Base-by-base conservation (phyloP, 2,329 filamentous ascomycete species). In the Apiospora rasikravindrae region DNA sequence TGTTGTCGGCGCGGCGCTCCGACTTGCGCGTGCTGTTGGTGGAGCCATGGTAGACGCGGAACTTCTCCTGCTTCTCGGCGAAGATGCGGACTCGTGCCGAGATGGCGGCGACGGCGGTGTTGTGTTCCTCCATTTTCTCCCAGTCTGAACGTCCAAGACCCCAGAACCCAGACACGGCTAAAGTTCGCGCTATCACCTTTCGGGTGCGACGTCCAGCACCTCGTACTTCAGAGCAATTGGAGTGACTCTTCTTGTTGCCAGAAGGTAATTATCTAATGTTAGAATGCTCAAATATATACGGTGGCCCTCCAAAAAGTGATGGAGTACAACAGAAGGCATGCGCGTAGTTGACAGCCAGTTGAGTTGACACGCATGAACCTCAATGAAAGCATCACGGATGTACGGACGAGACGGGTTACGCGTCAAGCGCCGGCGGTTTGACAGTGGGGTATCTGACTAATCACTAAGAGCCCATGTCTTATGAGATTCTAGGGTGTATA, bases 11-110 rank as follows among this genome's bases (percentile, higher is more conserved):
- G 66, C 81, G 81, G 42, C 85, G 85, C 26, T 84, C 82, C 10
- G 86, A 86, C 37, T 87, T 86, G 10, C 93, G 90, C 49, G 93
- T 95, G 81, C 90, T 93, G 83, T 94, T 94, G 37, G 93, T 94
- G 0, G 91, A 90, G 73, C 93, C 93, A 82, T 95, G 93, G 76
- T 90, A 93, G 78, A 95, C 91, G n/a, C 92, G 88, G 81, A 93
- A 95, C 2, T 91, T 88, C 78, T 84, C 80, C 72, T 83, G 80
- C 10, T 76, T 78, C 2, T 80, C 77, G 70, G 85, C 79, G 75
- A 89, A 88, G 5, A 83, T 77, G 72, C 80, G 80, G 44, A 88
- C 82, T 29, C 84, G 81, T 44, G 80, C 77, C 0, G 86, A 82
- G 67, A 89, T 83, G 70, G 78, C 76, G 24, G 78, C 73, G n/a